A percentile compares a stretch with the other conserved stretches of the same genome.
These are phyloP conservation scores for Hyphopichia buzzinii DNA, from an alignment of 1,139 yeast species.

Conservation along the genomic window DNA sequence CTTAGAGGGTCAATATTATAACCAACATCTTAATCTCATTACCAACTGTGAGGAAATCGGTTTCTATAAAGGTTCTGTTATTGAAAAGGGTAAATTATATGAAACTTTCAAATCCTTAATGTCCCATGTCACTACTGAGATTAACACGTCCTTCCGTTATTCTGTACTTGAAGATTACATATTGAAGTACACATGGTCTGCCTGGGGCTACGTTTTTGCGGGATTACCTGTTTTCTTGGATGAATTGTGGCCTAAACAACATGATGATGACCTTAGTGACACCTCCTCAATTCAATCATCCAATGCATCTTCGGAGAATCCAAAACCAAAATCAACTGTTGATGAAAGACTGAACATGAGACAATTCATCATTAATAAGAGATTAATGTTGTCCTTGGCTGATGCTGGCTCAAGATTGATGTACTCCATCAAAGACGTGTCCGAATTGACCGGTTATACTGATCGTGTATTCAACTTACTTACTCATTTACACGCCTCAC, in stretches of 20 bases:
- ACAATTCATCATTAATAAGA: conserved; percentile 85
- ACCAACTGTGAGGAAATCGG: conserved; percentile 93
- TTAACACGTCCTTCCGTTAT: conserved; percentile 54
- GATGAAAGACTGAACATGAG: conserved; percentile 65
- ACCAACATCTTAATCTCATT: conserved; percentile 80
- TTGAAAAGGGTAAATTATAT: conserved; percentile 68
- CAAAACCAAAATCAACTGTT: conserved; percentile 14
- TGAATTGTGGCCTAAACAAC: conserved; percentile 35
- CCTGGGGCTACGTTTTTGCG: conserved; percentile 86
- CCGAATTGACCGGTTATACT: conserved; percentile 87
- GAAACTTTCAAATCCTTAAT: conserved; percentile 57
- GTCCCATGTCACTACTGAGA: conserved; percentile 45
- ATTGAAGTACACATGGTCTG: conserved; percentile 92
- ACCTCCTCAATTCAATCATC: not conserved
- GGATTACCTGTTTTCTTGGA: conserved; percentile 74
- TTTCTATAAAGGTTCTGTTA: conserved; percentile 84
- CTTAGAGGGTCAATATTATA: conserved; percentile 87
- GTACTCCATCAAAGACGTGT: conserved; percentile 93
- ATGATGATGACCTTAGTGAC: conserved; percentile 6
- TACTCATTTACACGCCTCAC: conserved; percentile 77
- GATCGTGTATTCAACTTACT: conserved; percentile 78
- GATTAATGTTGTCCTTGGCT: conserved; percentile 85
- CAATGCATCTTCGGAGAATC: not conserved
- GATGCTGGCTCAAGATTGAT: conserved; percentile 96
- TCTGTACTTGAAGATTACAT: conserved; percentile 82